phyloP scores from a whole-genome alignment of 306 rosid genomes.

The Acacia crassicarpa region DNA sequence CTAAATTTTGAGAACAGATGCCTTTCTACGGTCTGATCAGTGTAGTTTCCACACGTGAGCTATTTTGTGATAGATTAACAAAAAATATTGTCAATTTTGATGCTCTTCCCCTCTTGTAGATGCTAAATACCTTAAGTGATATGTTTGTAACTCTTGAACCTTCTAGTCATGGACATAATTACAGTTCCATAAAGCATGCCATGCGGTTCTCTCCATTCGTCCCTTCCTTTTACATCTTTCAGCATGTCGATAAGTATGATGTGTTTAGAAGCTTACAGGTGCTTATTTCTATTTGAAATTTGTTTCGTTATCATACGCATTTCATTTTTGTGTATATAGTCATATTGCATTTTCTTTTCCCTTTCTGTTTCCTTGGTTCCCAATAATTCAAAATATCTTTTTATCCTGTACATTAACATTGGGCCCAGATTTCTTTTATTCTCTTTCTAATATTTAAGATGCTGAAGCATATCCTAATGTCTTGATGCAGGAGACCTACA shows the following conservation, averaged over 20 bases:
- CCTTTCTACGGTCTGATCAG: slow-evolving; percentile 2
- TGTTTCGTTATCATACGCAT: slow-evolving; percentile 34
- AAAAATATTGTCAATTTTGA: neutral
- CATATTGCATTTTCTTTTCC: neutral
- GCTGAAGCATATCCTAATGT: slow-evolving; percentile 33
- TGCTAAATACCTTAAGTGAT: neutral
- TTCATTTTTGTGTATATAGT: neutral
- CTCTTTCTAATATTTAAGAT: slow-evolving; percentile 8
- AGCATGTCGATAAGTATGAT: neutral
- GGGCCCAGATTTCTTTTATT: slow-evolving; percentile 2
- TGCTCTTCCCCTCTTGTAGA: neutral
- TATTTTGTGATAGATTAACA: neutral
- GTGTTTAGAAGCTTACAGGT: neutral
- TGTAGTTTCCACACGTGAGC: slow-evolving; percentile 4
- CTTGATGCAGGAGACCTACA: slow-evolving; percentile 40
- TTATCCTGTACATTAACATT: neutral
- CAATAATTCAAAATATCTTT: neutral
- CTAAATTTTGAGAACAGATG: slow-evolving; percentile 7
- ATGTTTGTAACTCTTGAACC: neutral
- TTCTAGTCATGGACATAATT: neutral
- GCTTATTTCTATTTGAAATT: neutral
- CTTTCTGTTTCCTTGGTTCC: neutral
- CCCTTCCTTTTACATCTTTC: slow-evolving; percentile 7
- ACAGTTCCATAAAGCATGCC: neutral
- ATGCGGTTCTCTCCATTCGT: too few relatives aligned